phyloP scores from a whole-genome alignment of 176 grass and related monocot species.

The Triticum monococcum region DNA sequence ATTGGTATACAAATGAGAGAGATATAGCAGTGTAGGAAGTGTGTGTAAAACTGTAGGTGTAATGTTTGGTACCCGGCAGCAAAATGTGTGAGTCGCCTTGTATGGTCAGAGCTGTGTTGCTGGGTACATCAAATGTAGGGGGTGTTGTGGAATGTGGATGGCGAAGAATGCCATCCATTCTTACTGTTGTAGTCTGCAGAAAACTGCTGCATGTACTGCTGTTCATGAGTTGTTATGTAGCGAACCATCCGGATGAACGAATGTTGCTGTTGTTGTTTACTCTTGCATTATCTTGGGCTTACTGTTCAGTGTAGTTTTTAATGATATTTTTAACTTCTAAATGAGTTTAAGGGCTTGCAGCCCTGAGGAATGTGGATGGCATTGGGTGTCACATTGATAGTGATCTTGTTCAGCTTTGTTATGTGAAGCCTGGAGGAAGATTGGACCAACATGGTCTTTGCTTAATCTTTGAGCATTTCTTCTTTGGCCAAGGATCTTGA shows the following conservation, averaged over 20 bases:
- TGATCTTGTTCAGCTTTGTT: neutral
- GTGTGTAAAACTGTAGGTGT: slow-evolving; percentile 41
- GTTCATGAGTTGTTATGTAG: neutral
- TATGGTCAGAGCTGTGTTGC: slow-evolving; percentile 31
- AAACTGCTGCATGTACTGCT: slow-evolving; percentile 15
- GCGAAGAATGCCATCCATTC: neutral
- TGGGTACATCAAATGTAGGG: slow-evolving; percentile 20
- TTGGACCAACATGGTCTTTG: neutral
- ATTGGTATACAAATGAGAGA: slow-evolving; percentile 41
- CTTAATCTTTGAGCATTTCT: neutral
- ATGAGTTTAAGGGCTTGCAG: neutral
- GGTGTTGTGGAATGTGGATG: slow-evolving; percentile 6
- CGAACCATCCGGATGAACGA: neutral
- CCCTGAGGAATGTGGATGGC: neutral
- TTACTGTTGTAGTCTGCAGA: slow-evolving; percentile 30
- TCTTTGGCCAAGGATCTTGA: neutral
- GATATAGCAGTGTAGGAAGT: slow-evolving; percentile 31
- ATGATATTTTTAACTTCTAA: neutral
- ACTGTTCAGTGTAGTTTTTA: neutral
- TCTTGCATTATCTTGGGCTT: neutral
- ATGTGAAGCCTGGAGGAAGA: neutral
- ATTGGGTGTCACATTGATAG: neutral
- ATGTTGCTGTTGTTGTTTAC: neutral
- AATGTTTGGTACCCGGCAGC: slow-evolving; percentile 29
- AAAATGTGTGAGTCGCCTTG: slow-evolving; percentile 38